phyloP scores from a whole-genome alignment of 2,329 filamentous ascomycete genomes.

The Talaromyces albobiverticillius region DNA sequence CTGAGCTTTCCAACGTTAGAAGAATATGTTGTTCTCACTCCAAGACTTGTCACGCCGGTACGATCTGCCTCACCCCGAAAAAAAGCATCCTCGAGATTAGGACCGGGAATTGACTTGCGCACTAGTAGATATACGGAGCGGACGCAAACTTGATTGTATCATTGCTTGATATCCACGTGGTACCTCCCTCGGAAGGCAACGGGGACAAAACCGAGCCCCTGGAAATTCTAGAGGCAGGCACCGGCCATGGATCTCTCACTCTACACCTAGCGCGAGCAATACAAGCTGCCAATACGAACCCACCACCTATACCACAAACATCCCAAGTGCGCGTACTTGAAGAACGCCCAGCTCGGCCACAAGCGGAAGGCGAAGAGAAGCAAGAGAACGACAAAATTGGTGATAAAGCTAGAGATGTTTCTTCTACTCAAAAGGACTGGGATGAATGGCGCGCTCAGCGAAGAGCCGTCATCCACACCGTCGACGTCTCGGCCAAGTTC shows the following conservation, averaged over 20 bases:
- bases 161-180: conserved; percentile 68
- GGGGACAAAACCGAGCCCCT: conserved; percentile 43
- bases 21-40: conserved; percentile 67
- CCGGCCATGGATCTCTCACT: conserved; percentile 78
- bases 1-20: conserved; percentile 66
- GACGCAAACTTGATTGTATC: conserved; percentile 74
- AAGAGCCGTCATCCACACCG: conserved; percentile 69
- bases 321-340: conserved; percentile 32
- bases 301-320: conserved; percentile 41
- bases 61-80: conserved; percentile 28
- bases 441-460: conserved; percentile 52
- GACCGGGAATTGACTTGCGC: conserved; percentile 20
- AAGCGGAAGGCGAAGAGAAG: conserved; percentile 21
- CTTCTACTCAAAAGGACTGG: conserved; percentile 34
- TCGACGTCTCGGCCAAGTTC: conserved; percentile 64
- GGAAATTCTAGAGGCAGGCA: conserved; percentile 80
- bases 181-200: conserved; percentile 35
- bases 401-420: conserved; percentile 16
- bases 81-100: not conserved
- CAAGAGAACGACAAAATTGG: conserved; percentile 15
- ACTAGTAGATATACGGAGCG: conserved; percentile 64
- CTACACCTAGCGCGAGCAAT: conserved; percentile 72
- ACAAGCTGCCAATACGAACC: conserved; percentile 65
- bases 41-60: conserved; percentile 73
- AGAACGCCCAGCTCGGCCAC: conserved; percentile 22